Percentiles rank a stretch among this genome's conserved stretches.
phyloP scores from a whole-genome alignment of 352 stramenopile species.

The Plasmopara muralis region DNA sequence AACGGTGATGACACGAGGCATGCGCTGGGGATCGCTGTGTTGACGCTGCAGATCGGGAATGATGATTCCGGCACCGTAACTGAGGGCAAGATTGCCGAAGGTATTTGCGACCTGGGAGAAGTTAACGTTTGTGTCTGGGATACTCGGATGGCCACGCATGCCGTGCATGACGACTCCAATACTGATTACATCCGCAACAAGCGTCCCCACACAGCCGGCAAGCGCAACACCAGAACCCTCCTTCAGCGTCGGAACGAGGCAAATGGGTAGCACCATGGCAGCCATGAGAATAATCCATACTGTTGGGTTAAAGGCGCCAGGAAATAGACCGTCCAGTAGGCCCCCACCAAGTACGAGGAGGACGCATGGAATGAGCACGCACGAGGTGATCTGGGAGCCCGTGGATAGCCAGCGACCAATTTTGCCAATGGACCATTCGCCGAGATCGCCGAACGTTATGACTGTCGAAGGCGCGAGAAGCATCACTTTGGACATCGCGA shows the following conservation, averaged over 20 bases:
- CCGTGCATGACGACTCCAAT: slow-evolving; percentile 41
- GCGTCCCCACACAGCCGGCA: slow-evolving; percentile 48
- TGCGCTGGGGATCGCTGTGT: slow-evolving; percentile 48
- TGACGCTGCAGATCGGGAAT: slow-evolving; percentile 58
- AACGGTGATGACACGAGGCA: slow-evolving; percentile 51
- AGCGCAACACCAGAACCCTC: slow-evolving; percentile 54
- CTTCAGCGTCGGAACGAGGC: slow-evolving; percentile 53
- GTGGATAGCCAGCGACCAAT: slow-evolving; percentile 46
- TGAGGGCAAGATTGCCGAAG: slow-evolving; percentile 60
- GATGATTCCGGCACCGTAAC: slow-evolving; percentile 55
- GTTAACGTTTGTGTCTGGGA: slow-evolving; percentile 35
- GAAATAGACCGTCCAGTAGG: slow-evolving; percentile 45
- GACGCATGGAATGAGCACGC: slow-evolving; percentile 44
- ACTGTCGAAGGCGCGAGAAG: slow-evolving; percentile 43
- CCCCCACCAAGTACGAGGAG: slow-evolving; percentile 56
- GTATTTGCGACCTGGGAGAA: slow-evolving; percentile 46
- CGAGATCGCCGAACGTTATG: slow-evolving; percentile 56
- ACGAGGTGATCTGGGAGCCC: slow-evolving; percentile 49
- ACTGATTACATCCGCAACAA: slow-evolving; percentile 51
- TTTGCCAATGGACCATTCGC: slow-evolving; percentile 45
- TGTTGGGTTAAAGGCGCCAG: slow-evolving; percentile 32
- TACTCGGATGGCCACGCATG: slow-evolving; percentile 45
- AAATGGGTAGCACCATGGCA: slow-evolving; percentile 39
- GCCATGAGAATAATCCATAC: slow-evolving; percentile 68
- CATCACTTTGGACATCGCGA: slow-evolving; percentile 52